A percentile compares a stretch with the other conserved stretches of the same genome.
Conservation (phyloP, 768 basidiomycete genomes). For the Suillus subaureus region DNA sequence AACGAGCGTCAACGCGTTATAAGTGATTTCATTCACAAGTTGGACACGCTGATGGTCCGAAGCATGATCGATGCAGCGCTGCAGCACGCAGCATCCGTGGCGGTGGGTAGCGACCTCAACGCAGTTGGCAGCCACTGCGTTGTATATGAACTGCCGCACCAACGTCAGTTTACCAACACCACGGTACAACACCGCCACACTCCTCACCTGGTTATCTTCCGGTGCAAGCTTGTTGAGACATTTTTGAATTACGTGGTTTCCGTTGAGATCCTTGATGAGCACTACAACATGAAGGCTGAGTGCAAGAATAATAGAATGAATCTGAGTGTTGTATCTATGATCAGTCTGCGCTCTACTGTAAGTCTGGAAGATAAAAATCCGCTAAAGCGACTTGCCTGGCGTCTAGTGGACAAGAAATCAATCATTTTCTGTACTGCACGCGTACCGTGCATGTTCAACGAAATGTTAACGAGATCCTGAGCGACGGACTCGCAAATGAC, state of each 20-base stretch:
- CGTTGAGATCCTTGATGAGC: conserved; percentile 97
- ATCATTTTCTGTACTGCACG: conserved; percentile 99
- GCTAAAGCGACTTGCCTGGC: conserved; percentile 70
- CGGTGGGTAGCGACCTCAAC: conserved; percentile 98
- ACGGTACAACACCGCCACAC: background rate
- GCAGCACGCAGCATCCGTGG: conserved; percentile 97
- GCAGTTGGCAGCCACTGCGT: conserved; percentile 97
- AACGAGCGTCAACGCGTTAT: conserved; percentile 94
- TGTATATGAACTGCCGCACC: conserved; percentile 86
- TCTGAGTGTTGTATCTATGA: conserved; percentile 84
- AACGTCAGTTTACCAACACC: conserved; percentile 2
- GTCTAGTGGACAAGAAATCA: conserved; percentile 92
- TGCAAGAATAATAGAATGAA: conserved; percentile 95
- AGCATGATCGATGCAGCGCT: conserved; percentile 97
- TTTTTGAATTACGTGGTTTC: conserved; percentile 98
- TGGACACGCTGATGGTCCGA: conserved; percentile 94
- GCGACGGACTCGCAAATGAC: conserved; percentile 97
- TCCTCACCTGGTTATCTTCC: conserved; percentile 91
- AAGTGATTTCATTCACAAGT: conserved; percentile 98
- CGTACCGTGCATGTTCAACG: conserved; percentile 99
- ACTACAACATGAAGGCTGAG: conserved; percentile 98
- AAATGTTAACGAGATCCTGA: conserved; percentile 96
- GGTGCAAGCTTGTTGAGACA: conserved; percentile 97
- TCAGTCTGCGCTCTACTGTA: conserved; percentile 68
- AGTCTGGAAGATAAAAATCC: conserved; percentile 47